These are phyloP conservation scores for Cladophialophora exuberans DNA, from an alignment of 2,329 filamentous ascomycete genomes.

Conservation along the genomic window DNA sequence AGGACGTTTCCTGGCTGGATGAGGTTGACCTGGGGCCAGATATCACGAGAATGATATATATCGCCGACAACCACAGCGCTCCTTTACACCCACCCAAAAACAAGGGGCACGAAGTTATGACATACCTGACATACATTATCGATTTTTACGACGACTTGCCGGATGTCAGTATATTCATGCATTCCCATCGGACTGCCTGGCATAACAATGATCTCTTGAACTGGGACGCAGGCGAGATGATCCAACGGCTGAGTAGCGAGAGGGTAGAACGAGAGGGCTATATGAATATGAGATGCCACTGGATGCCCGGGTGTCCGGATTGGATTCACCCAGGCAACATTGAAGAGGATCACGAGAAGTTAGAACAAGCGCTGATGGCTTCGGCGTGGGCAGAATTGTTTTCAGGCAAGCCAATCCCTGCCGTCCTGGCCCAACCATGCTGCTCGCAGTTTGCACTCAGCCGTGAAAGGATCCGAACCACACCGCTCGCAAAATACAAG, in stretches of 20 bases:
- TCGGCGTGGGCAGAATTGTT: conserved; percentile 54
- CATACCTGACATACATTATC: conserved; percentile 65
- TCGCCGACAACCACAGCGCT: conserved; percentile 56
- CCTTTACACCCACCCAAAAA: conserved; percentile 58
- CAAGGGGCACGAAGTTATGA: conserved; percentile 66
- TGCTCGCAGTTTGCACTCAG: conserved; percentile 68
- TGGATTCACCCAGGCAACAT: conserved; percentile 57
- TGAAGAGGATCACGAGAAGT: conserved; percentile 45
- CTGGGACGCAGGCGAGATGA: conserved; percentile 54
- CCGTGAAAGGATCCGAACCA: conserved; percentile 58
- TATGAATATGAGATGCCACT: conserved; percentile 63
- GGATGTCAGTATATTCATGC: conserved; percentile 64
- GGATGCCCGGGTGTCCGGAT: conserved; percentile 61
- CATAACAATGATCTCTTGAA: conserved; percentile 62
- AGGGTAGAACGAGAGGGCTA: conserved; percentile 59
- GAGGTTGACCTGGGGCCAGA: conserved; percentile 50
- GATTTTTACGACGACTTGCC: conserved; percentile 63
- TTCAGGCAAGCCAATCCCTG: conserved; percentile 47
- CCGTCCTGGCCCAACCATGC: conserved; percentile 62
- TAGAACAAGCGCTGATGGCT: conserved; percentile 52
- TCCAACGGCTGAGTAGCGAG: conserved; percentile 55
- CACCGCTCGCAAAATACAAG: conserved; percentile 58
- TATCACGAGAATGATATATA: conserved; percentile 53
- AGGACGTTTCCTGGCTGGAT: conserved; percentile 54
- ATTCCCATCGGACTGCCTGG: conserved; percentile 60